Base-by-base conservation (phyloP, 331 rosid species). In the Cucumis variabilis region DNA sequence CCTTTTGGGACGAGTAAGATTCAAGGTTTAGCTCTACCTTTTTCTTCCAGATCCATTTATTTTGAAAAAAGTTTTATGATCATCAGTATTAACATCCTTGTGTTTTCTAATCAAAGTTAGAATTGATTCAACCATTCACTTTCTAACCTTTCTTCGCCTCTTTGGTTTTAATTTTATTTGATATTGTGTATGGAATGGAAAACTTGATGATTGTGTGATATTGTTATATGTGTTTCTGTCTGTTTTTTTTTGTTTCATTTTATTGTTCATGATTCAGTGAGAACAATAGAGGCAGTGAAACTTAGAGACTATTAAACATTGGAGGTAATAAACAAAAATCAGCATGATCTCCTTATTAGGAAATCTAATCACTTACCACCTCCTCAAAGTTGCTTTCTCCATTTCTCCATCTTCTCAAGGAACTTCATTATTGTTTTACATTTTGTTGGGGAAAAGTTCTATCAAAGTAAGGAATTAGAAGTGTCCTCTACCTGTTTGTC, bases 271-370 rank as follows among this genome's bases (percentile, higher is more conserved):
- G 55, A 50, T 50, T 50, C 13, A 50, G 55, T 50, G 55, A 50
- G 55, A 50, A 50, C 55, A 50, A 50, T 8, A 50, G 13, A 50
- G 55, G 55, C 13, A 50, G 13, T 50, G 55, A 50, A 50, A 50
- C 55, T 50, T 50, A 50, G 55, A 50, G 55, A 50, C 55, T 50
- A 50, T 50, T 50, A 50, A 13, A 50, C 55, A 50, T 50, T 30
- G 10, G 30, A 58, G 53, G 86, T 86, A 82, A 97, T 97, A 98
- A 92, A 93, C 50, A 92, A 93, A 85, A 88, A 87, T 41, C 99
- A 95, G 86, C 82, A 85, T 11, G 89, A 91, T 86, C 94, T 93
- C 53, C 91, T 97, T 75, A 91, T 93, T 5, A 88, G 80, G 21
- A 86, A 94, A 24, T 91, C 92, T 68, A 87, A 95, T 53, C 92